Percentiles rank a stretch among this genome's conserved stretches.
Evolutionary conservation across 148 eudicot genomes (phyloP).

Genomic region (Rhododendron molle): DNA sequence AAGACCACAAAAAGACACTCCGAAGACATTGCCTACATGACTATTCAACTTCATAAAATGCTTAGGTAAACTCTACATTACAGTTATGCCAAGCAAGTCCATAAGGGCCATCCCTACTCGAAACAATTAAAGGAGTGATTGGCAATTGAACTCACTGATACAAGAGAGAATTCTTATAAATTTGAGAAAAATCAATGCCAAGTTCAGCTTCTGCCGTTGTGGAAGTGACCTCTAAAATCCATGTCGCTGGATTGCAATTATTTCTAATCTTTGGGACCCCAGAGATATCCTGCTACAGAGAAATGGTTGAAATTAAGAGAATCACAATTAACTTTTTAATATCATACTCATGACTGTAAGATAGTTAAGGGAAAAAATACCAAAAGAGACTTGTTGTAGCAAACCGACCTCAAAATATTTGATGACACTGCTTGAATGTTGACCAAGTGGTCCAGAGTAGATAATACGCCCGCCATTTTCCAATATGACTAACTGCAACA

Average conservation of each 20-base stretch:
- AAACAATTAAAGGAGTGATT: neutral
- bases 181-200: conserved; percentile 56
- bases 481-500: conserved; percentile 59
- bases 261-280: conserved; percentile 63
- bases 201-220: conserved; percentile 59
- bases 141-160: conserved; percentile 43
- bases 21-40: neutral
- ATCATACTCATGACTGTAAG: neutral
- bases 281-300: conserved; percentile 37
- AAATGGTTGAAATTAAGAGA: neutral
- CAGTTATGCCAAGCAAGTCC: neutral
- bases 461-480: conserved; percentile 64
- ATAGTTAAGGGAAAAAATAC: neutral
- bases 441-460: conserved; percentile 77
- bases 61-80: neutral
- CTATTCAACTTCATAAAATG: neutral
- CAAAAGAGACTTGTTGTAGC: neutral
- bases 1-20: neutral
- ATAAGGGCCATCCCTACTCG: neutral
- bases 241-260: conserved; percentile 83
- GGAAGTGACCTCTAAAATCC: conserved; percentile 87
- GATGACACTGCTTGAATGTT: conserved; percentile 47
- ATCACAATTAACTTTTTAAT: neutral
- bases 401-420: conserved; percentile 69
- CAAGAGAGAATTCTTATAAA: conserved; percentile 42